Percentiles rank a stretch among this genome's conserved stretches.
Evolutionary conservation across 345 rosid genomes (phyloP).

Genomic region (Noccaea caerulescens): DNA sequence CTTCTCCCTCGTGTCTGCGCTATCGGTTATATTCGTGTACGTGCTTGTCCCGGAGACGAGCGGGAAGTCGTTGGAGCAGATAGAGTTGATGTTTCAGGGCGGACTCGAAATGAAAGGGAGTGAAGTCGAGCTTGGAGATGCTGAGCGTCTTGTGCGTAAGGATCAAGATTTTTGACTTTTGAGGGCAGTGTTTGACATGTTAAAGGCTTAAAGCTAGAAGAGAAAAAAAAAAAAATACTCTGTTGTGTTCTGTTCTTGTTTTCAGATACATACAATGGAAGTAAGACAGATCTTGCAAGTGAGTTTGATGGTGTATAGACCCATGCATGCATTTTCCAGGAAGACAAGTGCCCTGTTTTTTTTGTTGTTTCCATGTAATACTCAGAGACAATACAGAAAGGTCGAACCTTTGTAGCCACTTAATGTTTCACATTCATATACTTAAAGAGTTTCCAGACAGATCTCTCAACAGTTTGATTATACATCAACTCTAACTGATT

Average conservation of each 20-base stretch:
- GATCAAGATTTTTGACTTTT: slow-evolving; percentile 23
- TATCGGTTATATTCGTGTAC: slow-evolving; percentile 68
- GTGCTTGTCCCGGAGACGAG: slow-evolving; percentile 71
- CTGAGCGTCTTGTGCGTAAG: slow-evolving; percentile 69
- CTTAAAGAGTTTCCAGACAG: slow-evolving; percentile 7
- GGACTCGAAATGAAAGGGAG: slow-evolving; percentile 45
- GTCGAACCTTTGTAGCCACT: slow-evolving; percentile 14
- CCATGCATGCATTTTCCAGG: slow-evolving; percentile 13
- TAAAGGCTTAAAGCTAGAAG: slow-evolving; percentile 10
- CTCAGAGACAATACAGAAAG: slow-evolving; percentile 26
- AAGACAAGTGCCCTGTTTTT: slow-evolving; percentile 3
- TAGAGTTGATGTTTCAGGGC: slow-evolving; percentile 61
- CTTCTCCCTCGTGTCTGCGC: slow-evolving; percentile 62
- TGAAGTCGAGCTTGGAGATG: slow-evolving; percentile 74
- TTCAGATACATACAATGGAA: slow-evolving; percentile 12
- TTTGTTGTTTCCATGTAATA: slow-evolving; percentile 1
- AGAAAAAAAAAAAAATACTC: background rate
- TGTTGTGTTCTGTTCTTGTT: slow-evolving; percentile 23
- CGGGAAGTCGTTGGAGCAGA: slow-evolving; percentile 82
- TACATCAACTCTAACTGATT: slow-evolving; percentile 16
- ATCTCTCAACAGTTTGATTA: background rate
- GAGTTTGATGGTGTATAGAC: slow-evolving; percentile 18
- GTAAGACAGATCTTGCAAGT: slow-evolving; percentile 28
- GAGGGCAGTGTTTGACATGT: slow-evolving; percentile 8
- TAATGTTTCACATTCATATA: slow-evolving; percentile 27